Evolutionary conservation across 768 basidiomycete genomes (phyloP), one percentile per base, ranked within the genome.

Genomic region (Tremella yokohamensis): DNA sequence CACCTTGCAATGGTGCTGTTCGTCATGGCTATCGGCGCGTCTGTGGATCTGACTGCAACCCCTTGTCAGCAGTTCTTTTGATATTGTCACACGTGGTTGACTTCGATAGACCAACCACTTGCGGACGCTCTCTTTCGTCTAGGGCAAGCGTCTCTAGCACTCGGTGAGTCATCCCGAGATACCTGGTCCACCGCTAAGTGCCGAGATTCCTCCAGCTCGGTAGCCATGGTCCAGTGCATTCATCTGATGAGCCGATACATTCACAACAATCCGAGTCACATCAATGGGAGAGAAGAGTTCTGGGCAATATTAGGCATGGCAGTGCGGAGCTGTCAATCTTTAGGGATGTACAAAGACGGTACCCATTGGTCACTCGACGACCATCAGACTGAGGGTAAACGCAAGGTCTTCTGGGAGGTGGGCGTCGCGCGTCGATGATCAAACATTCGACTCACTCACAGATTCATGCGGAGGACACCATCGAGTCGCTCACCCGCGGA

Each of bases 371-470:
- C 20, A 20, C 53, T 54, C 12, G 53, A 54, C 11, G 39, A 40
- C 4, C n/a, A 20, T n/a, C 38, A 39, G 24, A 19, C 24, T 7
- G 48, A 49, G 22, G n/a, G 42, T 49, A 15, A 52, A 24, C 51
- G 58, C 12, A 16, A 42, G 52, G 44, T 60, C 44, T 60, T 60
- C 25, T 54, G 53, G 52, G 58, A 58, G 56, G 57, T 58, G 45
- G 40, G 56, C 39, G 6, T 45, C 15, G n/a, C 42, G 42, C 8
- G 4, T 8, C 6, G 37, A 19, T 4, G 8, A 4, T 4, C 3
- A 20, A 7, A 40, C 12, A n/a, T 22, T 12, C 6, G 13, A 16
- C 39, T 54, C 24, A 40, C 38, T 54, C 7, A 34, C 19, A 42
- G 53, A 54, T 54, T 11, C 40, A 54, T 20, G 42, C 53, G 18